Evolutionary conservation across 306 rosid genomes (phyloP).

Genomic region (Amphicarpaea edgeworthii): DNA sequence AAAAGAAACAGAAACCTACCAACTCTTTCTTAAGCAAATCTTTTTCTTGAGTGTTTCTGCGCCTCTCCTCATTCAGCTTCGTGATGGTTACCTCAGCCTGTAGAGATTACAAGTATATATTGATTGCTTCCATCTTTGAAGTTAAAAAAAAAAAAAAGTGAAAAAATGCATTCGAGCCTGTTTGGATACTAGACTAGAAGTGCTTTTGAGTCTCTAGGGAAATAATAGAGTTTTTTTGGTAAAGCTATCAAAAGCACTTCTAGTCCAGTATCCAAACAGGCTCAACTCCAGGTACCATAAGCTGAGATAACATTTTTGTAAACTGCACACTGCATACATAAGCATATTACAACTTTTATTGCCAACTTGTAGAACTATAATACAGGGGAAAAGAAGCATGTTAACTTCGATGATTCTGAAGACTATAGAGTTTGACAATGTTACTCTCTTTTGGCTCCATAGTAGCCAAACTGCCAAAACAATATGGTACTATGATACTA

Average conservation of each 20-base stretch:
- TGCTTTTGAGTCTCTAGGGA: too few species aligned
- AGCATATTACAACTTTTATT: slow-evolving; percentile 27
- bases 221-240: too few species aligned
- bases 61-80: slow-evolving; percentile 74
- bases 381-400: slow-evolving; percentile 8
- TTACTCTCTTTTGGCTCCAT: neutral
- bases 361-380: slow-evolving; percentile 12
- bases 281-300: slow-evolving; percentile 19
- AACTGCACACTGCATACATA: slow-evolving; percentile 22
- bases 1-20: slow-evolving; percentile 56
- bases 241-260: too few species aligned
- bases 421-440: slow-evolving; percentile 7
- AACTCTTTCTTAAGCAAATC: slow-evolving; percentile 69
- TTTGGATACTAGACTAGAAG: too few species aligned
- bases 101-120: slow-evolving; percentile 42
- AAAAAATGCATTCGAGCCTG: too few species aligned
- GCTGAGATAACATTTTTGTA: slow-evolving; percentile 37
- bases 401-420: slow-evolving; percentile 12
- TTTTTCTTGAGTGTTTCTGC: slow-evolving; percentile 56
- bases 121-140: slow-evolving; percentile 38
- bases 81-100: slow-evolving; percentile 74
- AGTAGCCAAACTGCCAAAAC: neutral
- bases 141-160: neutral
- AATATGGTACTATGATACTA: slow-evolving; percentile 8
- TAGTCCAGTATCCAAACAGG: too few species aligned